Percentiles rank a stretch among this genome's conserved stretches.
phyloP scores from a whole-genome alignment of 1,139 yeast genomes.

The Geotrichum europaeum region DNA sequence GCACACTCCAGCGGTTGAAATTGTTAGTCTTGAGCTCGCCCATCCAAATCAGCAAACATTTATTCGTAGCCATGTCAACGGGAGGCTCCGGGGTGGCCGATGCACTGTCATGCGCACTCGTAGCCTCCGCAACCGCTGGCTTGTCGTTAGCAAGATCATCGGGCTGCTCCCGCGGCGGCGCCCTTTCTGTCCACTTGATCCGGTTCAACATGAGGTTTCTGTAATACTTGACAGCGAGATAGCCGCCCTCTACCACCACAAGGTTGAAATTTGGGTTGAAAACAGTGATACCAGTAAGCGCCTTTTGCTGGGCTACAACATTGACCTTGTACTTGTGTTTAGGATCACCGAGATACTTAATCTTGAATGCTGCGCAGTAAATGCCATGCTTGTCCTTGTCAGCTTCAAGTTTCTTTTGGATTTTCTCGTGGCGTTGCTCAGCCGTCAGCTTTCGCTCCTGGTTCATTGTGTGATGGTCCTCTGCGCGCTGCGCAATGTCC shows the following conservation, averaged over 20 bases:
- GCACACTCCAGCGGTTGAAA: conserved; percentile 59
- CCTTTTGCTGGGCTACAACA: conserved; percentile 69
- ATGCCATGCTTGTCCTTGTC: conserved; percentile 52
- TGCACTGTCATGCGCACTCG: conserved; percentile 7
- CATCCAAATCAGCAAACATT: conserved; percentile 62
- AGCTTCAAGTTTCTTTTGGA: conserved; percentile 41
- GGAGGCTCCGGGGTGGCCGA: not conserved
- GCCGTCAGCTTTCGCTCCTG: conserved; percentile 54
- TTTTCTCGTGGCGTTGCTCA: conserved; percentile 49
- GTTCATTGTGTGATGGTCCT: conserved; percentile 58
- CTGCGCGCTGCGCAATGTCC: conserved; percentile 60
- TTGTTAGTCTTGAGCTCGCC: conserved; percentile 54
- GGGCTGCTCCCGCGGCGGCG: conserved; percentile 28
- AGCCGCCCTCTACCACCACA: conserved; percentile 69
- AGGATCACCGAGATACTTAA: conserved; percentile 51
- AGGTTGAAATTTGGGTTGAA: conserved; percentile 46
- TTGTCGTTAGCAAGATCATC: not conserved
- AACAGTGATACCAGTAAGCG: conserved; percentile 54
- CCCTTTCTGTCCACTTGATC: conserved; percentile 62
- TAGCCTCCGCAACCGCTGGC: not conserved
- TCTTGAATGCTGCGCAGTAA: conserved; percentile 53
- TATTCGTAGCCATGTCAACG: conserved; percentile 44
- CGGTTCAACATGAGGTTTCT: conserved; percentile 56
- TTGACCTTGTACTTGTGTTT: conserved; percentile 69
- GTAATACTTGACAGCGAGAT: conserved; percentile 53